Evolutionary conservation across 345 rosid species (phyloP).

Genomic region (Boechera retrofracta): DNA sequence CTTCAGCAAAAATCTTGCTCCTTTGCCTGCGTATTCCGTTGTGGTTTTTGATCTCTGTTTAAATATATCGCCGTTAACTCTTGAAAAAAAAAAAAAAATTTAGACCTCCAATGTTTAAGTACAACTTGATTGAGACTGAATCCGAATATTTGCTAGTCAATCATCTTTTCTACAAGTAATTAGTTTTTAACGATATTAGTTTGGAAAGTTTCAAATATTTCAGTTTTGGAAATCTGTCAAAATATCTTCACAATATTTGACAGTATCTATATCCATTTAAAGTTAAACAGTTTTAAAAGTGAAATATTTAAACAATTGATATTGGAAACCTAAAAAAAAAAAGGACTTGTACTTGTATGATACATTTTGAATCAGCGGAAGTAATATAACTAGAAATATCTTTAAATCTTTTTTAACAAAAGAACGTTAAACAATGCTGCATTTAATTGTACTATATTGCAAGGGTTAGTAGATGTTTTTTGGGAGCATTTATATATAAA

Average conservation of each 20-base stretch:
- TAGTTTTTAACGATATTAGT: background rate
- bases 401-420: background rate
- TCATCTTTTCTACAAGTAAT: background rate
- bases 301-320: background rate
- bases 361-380: background rate
- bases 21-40: too few species aligned
- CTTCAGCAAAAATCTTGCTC: background rate
- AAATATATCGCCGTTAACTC: too few species aligned
- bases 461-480: background rate
- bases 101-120: too few species aligned
- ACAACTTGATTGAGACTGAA: too few species aligned
- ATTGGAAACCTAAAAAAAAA: background rate
- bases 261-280: background rate
- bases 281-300: background rate
- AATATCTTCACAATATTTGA: conserved; percentile 21
- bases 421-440: background rate
- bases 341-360: background rate
- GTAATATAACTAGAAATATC: background rate
- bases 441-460: background rate
- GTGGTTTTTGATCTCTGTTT: too few species aligned
- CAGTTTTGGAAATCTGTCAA: conserved; percentile 2
- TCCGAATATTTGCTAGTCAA: too few species aligned
- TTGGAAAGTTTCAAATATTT: conserved; percentile 10
- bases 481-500: background rate
- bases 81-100: too few species aligned